These are phyloP conservation scores for Populus hybrid DNA, from an alignment of 441 rosid species.

Conservation along the genomic window DNA sequence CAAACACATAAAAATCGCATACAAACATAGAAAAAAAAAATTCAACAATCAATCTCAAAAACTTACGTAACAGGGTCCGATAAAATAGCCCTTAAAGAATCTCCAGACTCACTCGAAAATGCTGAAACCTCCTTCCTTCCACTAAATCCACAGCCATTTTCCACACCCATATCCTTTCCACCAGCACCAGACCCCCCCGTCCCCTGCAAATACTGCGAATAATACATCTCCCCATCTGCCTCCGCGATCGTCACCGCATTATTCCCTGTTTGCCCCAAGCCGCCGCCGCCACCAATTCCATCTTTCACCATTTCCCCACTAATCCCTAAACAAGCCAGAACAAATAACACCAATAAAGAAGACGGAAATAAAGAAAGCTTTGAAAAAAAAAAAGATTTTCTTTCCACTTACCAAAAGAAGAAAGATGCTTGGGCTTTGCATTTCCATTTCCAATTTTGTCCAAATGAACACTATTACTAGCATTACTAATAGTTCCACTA, in stretches of 20 bases:
- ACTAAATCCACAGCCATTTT: slow-evolving; percentile 60
- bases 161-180: slow-evolving; percentile 47
- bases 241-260: slow-evolving; percentile 48
- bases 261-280: slow-evolving; percentile 33
- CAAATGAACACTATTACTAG: slow-evolving; percentile 17
- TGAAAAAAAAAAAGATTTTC: not conserved
- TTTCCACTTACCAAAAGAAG: slow-evolving; percentile 15
- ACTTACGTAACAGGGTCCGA: slow-evolving; percentile 86
- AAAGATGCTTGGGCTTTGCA: slow-evolving; percentile 35
- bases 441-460: slow-evolving; percentile 43
- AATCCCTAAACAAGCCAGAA: slow-evolving; percentile 26
- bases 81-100: slow-evolving; percentile 62
- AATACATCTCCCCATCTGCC: slow-evolving; percentile 59
- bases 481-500: not conserved
- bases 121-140: slow-evolving; percentile 64
- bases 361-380: not conserved
- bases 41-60: not conserved
- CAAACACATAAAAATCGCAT: not conserved
- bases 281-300: slow-evolving; percentile 22
- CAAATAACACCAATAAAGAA: not conserved
- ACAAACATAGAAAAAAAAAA: not conserved
- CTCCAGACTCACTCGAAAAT: slow-evolving; percentile 54
- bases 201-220: slow-evolving; percentile 48
- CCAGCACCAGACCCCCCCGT: slow-evolving; percentile 42
- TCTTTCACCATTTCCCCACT: slow-evolving; percentile 49